Conservation (phyloP, 202 grass and related monocot genomes). For the Carex sylvatica region DNA sequence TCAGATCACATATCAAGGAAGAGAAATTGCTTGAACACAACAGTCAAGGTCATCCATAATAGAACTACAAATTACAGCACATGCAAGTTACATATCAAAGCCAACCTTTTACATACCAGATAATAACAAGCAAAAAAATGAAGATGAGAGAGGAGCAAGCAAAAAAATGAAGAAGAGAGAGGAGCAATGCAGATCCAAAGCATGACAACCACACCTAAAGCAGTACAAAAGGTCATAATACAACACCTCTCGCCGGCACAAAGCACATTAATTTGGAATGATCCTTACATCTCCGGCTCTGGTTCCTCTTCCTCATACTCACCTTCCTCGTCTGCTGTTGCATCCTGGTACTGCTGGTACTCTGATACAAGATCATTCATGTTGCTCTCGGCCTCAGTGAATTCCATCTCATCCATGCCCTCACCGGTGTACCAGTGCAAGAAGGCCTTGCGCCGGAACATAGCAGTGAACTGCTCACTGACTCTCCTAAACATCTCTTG, state of each 20-base stretch:
- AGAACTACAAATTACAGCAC: conserved; percentile 22
- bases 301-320: conserved; percentile 73
- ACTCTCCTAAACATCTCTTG: conserved; percentile 95
- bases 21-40: background rate
- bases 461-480: conserved; percentile 91
- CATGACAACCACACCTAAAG: conserved; percentile 17
- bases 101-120: conserved; percentile 27
- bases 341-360: conserved; percentile 97
- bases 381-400: conserved; percentile 79
- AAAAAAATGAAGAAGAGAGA: no score
- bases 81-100: conserved; percentile 30
- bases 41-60: conserved; percentile 7
- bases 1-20: background rate
- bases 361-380: conserved; percentile 86
- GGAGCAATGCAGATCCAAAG: background rate
- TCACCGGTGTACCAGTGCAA: conserved; percentile 95
- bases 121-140: conserved; percentile 21
- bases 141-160: background rate
- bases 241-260: background rate
- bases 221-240: conserved; percentile 11
- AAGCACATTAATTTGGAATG: background rate
- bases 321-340: conserved; percentile 66
- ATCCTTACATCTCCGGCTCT: conserved; percentile 41
- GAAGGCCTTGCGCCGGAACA: conserved; percentile 91
- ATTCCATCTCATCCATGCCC: conserved; percentile 97